A percentile compares a stretch with the other conserved stretches of the same genome.
Evolutionary conservation across 768 basidiomycete genomes (phyloP).

Genomic region (Inosperma sp.): DNA sequence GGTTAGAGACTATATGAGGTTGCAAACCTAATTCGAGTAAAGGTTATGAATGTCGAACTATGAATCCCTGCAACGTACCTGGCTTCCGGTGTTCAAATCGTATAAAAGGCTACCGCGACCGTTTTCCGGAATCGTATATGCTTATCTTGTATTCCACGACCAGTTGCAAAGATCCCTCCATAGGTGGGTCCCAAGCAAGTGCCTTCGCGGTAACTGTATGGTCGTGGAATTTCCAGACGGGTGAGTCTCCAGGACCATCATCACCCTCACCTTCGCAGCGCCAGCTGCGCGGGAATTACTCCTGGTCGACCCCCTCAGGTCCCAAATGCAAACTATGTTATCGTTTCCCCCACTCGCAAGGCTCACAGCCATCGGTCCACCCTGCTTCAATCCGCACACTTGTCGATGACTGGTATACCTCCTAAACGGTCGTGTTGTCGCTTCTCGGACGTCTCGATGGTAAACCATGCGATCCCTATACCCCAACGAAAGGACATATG

Average conservation of each 20-base stretch:
- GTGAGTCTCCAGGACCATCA: conserved; percentile 45
- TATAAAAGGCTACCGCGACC: too few species aligned
- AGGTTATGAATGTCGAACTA: too few species aligned
- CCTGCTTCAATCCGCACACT: too few species aligned
- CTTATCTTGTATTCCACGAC: too few species aligned
- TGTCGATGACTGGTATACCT: conserved; percentile 68
- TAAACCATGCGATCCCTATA: conserved; percentile 83
- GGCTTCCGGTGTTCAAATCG: too few species aligned
- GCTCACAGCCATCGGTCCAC: conserved; percentile 44
- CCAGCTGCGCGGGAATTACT: conserved; percentile 29
- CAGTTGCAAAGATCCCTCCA: conserved; percentile 84
- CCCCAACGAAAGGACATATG: conserved; percentile 78
- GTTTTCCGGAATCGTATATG: too few species aligned
- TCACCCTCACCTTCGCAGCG: conserved; percentile 23
- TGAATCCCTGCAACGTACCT: too few species aligned
- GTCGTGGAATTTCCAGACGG: conserved; percentile 93
- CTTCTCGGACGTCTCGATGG: conserved; percentile 90
- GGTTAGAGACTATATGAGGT: conserved; percentile 93
- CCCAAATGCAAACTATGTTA: too few species aligned
- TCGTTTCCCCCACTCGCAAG: too few species aligned
- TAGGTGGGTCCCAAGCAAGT: conserved; percentile 97
- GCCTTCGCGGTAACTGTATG: too few species aligned
- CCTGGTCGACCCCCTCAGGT: too few species aligned
- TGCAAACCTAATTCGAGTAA: conserved; percentile 69
- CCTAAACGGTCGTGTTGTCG: too few species aligned